A percentile compares a stretch with the other conserved stretches of the same genome.
Conservation (phyloP, 345 rosid species). For the Lepidium africanum region DNA sequence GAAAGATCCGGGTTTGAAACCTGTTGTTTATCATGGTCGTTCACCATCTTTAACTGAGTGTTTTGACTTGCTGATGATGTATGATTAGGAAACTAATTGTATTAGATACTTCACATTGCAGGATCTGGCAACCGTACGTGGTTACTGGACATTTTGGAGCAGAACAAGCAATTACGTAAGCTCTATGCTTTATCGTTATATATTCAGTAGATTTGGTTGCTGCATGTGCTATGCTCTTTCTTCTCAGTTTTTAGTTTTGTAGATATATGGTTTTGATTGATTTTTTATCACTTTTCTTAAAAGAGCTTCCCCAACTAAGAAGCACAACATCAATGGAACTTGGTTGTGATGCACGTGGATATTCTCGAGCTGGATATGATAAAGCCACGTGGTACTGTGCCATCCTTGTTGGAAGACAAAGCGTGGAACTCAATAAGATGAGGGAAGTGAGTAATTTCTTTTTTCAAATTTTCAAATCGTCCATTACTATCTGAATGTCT, state of each 20-base stretch:
- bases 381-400: slow-evolving; percentile 79
- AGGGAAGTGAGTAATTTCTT: slow-evolving; percentile 59
- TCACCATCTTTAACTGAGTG: slow-evolving; percentile 16
- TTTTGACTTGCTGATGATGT: slow-evolving; percentile 1
- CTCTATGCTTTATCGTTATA: background rate
- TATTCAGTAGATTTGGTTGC: background rate
- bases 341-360: slow-evolving; percentile 88
- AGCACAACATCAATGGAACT: slow-evolving; percentile 74
- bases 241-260: background rate
- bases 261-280: slow-evolving; percentile 9
- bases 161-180: slow-evolving; percentile 73
- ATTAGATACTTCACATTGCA: slow-evolving; percentile 29
- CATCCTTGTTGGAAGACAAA: slow-evolving; percentile 77
- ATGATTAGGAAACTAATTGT: slow-evolving; percentile 12
- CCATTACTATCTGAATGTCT: background rate
- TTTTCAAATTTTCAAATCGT: background rate
- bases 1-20: slow-evolving; percentile 87
- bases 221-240: slow-evolving; percentile 5
- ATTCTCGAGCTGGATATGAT: slow-evolving; percentile 83
- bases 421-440: slow-evolving; percentile 79
- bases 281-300: slow-evolving; percentile 15
- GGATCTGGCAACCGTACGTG: slow-evolving; percentile 65
- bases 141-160: slow-evolving; percentile 65
- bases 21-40: slow-evolving; percentile 78
- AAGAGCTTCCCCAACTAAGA: slow-evolving; percentile 86